Percentiles rank a stretch among this genome's conserved stretches.
Evolutionary conservation across 208 protist species (phyloP).

Genomic region (Angomonas desouzai): DNA sequence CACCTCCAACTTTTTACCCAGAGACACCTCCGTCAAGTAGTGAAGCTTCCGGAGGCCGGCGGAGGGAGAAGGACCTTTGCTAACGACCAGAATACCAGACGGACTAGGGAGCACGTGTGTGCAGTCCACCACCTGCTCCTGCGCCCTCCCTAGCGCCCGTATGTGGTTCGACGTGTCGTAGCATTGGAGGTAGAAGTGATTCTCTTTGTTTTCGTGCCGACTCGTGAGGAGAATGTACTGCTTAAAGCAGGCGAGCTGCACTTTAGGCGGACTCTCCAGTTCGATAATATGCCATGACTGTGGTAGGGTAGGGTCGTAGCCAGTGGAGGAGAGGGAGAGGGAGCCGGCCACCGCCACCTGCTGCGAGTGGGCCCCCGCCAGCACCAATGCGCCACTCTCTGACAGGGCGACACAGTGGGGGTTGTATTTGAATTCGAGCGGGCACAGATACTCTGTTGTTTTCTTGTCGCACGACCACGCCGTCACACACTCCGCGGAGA

Average conservation of each 20-base stretch:
- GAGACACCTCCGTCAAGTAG: constrained; percentile 88
- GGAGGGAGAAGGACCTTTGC: constrained; percentile 58
- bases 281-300: constrained; percentile 74
- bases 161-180: constrained; percentile 91
- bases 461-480: constrained; percentile 37
- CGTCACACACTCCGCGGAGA: constrained; percentile 53
- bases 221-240: constrained; percentile 85
- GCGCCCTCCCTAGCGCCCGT: constrained; percentile 72
- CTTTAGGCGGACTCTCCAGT: constrained; percentile 44
- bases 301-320: constrained; percentile 43
- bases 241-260: constrained; percentile 65
- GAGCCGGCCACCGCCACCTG: constrained; percentile 25
- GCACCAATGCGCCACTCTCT: constrained; percentile 34
- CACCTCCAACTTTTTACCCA: constrained; percentile 93
- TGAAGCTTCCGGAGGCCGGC: constrained; percentile 5
- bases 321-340: constrained; percentile 4
- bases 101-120: constrained; percentile 79
- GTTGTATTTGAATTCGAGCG: constrained; percentile 23
- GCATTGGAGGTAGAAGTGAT: constrained; percentile 62
- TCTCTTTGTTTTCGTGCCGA: constrained; percentile 31
- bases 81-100: constrained; percentile 77
- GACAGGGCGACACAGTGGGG: constrained; percentile 28
- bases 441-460: constrained; percentile 38
- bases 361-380: constrained; percentile 21
- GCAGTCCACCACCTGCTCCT: constrained; percentile 61